Conservation (phyloP, 345 rosid species). For the Boechera retrofracta region DNA sequence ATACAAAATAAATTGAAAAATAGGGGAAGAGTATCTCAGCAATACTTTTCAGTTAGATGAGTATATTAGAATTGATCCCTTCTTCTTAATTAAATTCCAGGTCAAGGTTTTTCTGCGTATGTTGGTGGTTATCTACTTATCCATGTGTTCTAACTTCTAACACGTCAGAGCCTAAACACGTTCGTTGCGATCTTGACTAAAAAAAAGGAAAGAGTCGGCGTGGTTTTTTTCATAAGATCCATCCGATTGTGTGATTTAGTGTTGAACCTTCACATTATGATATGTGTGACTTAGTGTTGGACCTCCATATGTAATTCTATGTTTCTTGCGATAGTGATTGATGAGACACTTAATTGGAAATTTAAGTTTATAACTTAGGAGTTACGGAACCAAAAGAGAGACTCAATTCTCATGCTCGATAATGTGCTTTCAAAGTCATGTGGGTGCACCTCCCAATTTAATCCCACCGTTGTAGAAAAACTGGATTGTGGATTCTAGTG, state of each 20-base stretch:
- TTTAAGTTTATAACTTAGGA: background rate
- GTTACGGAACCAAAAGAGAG: background rate
- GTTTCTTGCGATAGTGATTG: background rate
- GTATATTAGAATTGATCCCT: background rate
- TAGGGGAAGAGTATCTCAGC: too few relatives aligned
- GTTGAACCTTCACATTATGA: too few relatives aligned
- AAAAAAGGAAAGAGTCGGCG: background rate
- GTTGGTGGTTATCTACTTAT: background rate
- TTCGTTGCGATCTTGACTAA: background rate
- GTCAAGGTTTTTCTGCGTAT: background rate
- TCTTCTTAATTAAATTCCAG: background rate
- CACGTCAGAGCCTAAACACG: background rate
- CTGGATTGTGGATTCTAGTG: background rate
- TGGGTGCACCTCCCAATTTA: background rate
- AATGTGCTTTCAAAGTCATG: background rate
- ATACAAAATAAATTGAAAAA: too few relatives aligned
- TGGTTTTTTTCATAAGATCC: background rate
- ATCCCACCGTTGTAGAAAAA: background rate
- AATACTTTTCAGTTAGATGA: too few relatives aligned
- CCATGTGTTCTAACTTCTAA: background rate
- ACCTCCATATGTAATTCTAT: background rate
- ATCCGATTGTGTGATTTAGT: background rate
- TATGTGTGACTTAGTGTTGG: background rate
- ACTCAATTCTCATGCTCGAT: background rate
- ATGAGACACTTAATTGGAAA: background rate